These are phyloP conservation scores for Talaromyces funiculosus DNA, from an alignment of 2,329 filamentous ascomycete species.

Conservation along the genomic window DNA sequence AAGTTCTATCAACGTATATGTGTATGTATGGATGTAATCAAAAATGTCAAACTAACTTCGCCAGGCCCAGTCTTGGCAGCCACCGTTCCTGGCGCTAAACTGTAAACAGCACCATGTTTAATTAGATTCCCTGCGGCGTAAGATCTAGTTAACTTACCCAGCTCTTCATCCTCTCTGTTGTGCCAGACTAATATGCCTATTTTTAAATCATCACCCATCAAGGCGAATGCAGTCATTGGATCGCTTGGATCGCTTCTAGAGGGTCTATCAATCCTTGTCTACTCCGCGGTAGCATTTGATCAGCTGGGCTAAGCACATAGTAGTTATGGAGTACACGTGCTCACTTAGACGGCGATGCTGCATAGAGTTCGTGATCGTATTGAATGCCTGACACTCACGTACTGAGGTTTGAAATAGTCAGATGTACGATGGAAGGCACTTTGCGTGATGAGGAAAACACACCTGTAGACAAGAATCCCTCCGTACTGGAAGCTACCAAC, in stretches of 20 bases:
- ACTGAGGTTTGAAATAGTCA: no score
- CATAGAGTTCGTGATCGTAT: not conserved
- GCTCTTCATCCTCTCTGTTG: not conserved
- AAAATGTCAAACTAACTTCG: not conserved
- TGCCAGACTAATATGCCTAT: no score
- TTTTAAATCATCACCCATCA: not conserved
- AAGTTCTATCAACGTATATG: no score
- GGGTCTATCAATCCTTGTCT: not conserved
- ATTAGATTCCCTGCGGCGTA: constrained; percentile 6
- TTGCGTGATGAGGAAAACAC: no score
- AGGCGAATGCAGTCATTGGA: not conserved
- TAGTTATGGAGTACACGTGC: not conserved
- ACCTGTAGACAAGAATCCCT: no score
- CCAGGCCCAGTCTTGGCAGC: constrained; percentile 2
- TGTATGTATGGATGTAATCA: not conserved
- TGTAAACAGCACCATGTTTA: constrained; percentile 9
- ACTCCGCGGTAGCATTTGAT: not conserved
- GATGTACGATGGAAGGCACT: no score
- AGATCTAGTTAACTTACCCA: not conserved
- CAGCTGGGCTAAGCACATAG: not conserved
- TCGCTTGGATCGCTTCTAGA: not conserved
- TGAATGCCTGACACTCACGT: not conserved
- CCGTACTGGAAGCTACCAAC: no score
- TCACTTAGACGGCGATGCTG: not conserved
- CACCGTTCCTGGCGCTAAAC: constrained; percentile 12